phyloP scores from a whole-genome alignment of 2,329 filamentous ascomycete genomes.

The Aspergillus proliferans region DNA sequence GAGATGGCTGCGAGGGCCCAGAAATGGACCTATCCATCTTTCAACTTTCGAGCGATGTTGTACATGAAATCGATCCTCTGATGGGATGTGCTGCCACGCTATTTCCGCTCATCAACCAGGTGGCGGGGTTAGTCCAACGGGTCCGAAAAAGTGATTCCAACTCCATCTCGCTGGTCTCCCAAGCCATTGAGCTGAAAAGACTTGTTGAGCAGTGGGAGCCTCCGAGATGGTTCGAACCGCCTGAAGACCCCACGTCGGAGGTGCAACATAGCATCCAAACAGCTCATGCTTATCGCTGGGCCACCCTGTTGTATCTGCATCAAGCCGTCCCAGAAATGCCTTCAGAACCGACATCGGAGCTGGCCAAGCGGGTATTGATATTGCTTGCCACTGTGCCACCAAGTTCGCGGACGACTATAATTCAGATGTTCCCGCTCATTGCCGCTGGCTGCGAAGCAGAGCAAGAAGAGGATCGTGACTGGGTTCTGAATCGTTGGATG shows the following conservation, averaged over 20 bases:
- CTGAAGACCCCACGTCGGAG: slow-evolving; percentile 58
- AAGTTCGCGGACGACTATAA: slow-evolving; percentile 57
- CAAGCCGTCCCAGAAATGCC: slow-evolving; percentile 64
- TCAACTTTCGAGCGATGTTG: slow-evolving; percentile 38
- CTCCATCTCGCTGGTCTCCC: slow-evolving; percentile 54
- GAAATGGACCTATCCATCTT: slow-evolving; percentile 35
- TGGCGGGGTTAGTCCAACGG: slow-evolving; percentile 59
- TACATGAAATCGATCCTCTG: slow-evolving; percentile 60
- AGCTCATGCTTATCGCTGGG: slow-evolving; percentile 61
- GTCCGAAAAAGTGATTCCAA: slow-evolving; percentile 53
- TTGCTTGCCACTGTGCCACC: slow-evolving; percentile 59
- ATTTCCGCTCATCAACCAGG: slow-evolving; percentile 62
- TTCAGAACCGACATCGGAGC: slow-evolving; percentile 49
- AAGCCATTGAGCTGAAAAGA: slow-evolving; percentile 57
- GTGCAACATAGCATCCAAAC: slow-evolving; percentile 61
- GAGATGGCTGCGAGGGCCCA: slow-evolving; percentile 52
- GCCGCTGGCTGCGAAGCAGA: slow-evolving; percentile 61
- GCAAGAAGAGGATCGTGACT: slow-evolving; percentile 54
- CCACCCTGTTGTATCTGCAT: slow-evolving; percentile 60
- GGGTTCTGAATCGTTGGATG: slow-evolving; percentile 59
- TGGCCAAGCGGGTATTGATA: slow-evolving; percentile 57
- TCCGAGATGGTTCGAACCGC: slow-evolving; percentile 52
- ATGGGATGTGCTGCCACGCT: slow-evolving; percentile 64
- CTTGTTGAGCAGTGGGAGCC: slow-evolving; percentile 57
- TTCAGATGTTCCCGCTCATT: slow-evolving; percentile 65